Conservation (phyloP, 495 filamentous ascomycete genomes). For the Xylaria acuta region DNA sequence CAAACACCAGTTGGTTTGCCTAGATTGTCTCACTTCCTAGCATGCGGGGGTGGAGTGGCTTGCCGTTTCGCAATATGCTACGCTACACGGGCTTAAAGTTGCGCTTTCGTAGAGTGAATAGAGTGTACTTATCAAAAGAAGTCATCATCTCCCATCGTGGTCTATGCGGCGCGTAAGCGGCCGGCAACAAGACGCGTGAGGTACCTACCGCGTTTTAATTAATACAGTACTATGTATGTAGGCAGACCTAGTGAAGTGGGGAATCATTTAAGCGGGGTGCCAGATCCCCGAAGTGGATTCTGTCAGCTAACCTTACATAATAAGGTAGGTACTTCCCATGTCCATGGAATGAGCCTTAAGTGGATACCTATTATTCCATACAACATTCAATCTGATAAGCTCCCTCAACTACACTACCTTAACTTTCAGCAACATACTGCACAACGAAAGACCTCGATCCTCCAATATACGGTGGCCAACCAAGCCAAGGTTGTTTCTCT, state of each 20-base stretch:
- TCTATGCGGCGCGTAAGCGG: neutral
- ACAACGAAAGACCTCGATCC: neutral
- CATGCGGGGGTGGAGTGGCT: neutral
- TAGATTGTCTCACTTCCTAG: neutral
- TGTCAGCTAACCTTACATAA: neutral
- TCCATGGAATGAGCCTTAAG: neutral
- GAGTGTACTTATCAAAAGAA: neutral
- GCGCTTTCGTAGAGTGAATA: neutral
- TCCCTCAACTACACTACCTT: neutral
- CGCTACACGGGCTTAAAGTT: neutral
- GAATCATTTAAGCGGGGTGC: slow-evolving; percentile 9
- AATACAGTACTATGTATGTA: too few species aligned
- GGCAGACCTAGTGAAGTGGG: neutral
- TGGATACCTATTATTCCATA: neutral
- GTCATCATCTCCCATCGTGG: neutral
- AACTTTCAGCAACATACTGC: neutral
- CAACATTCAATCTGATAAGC: neutral
- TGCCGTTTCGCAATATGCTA: neutral
- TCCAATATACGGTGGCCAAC: neutral
- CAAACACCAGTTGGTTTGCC: neutral
- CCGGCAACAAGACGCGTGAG: slow-evolving; percentile 7
- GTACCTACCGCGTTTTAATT: slow-evolving; percentile 10
- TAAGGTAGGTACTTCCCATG: neutral
- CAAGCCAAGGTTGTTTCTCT: neutral
- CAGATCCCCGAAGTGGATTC: neutral